These are phyloP conservation scores for Venturia pyrina DNA, from an alignment of 2,329 filamentous ascomycete genomes.

Conservation along the genomic window DNA sequence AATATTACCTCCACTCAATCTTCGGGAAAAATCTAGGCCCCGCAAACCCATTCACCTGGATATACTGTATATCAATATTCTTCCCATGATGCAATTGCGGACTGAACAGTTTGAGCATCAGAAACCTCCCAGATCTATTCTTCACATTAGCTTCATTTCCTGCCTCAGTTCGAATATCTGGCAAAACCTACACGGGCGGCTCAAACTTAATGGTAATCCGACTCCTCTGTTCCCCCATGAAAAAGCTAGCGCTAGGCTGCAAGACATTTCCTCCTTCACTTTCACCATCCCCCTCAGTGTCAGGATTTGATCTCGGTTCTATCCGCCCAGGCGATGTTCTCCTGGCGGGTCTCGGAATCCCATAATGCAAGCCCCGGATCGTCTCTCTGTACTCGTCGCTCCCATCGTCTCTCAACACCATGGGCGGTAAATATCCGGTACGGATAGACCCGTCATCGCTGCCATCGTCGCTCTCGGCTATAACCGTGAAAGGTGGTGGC, in stretches of 20 bases:
- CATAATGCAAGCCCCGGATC: conserved; percentile 1
- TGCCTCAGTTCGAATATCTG: background rate
- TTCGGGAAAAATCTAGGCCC: conserved; percentile 73
- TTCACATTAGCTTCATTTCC: conserved; percentile 4
- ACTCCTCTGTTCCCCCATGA: conserved; percentile 71
- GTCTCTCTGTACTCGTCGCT: conserved; percentile 4
- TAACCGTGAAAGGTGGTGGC: conserved; percentile 32
- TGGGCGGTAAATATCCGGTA: conserved; percentile 26
- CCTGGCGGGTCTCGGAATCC: conserved; percentile 18
- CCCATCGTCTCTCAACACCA: conserved; percentile 19
- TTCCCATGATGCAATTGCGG: conserved; percentile 50
- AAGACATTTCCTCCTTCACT: conserved; percentile 28
- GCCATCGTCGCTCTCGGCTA: conserved; percentile 20
- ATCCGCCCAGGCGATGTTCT: conserved; percentile 26
- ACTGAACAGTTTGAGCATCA: conserved; percentile 86
- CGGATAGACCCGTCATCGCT: conserved; percentile 17
- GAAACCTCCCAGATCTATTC: conserved; percentile 60
- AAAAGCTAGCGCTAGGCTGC: conserved; percentile 72
- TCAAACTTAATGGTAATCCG: conserved; percentile 82
- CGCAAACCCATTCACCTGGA: conserved; percentile 73
- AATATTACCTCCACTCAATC: conserved; percentile 5
- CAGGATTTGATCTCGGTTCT: conserved; percentile 17
- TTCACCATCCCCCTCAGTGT: conserved; percentile 11
- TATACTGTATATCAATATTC: conserved; percentile 85
- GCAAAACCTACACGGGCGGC: conserved; percentile 52